Evolutionary conservation across 345 rosid genomes (phyloP).

Genomic region (Lumnitzera littorea): DNA sequence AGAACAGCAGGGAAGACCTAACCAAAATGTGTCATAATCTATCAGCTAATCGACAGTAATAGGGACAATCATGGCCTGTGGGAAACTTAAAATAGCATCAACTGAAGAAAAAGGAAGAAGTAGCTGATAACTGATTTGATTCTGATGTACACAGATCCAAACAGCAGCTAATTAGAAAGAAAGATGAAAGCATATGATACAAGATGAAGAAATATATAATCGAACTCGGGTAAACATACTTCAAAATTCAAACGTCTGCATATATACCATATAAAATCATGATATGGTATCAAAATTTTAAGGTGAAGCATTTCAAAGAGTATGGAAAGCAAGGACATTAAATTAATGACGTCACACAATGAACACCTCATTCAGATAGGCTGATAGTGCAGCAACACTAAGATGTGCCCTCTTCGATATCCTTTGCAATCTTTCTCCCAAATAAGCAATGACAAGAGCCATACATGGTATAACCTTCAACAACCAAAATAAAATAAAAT

Average conservation of each 20-base stretch:
- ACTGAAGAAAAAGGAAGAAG: neutral
- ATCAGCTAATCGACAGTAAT: neutral
- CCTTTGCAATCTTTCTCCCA: constrained; percentile 67
- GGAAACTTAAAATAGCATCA: neutral
- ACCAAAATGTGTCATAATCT: neutral
- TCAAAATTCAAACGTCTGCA: no score
- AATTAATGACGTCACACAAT: no score
- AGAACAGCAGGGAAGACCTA: constrained; percentile 87
- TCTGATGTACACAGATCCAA: neutral
- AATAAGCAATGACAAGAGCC: constrained; percentile 58
- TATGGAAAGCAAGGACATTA: no score
- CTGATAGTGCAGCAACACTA: constrained; percentile 63
- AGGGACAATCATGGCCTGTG: neutral
- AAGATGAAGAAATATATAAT: no score
- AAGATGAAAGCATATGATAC: no score
- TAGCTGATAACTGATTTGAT: neutral
- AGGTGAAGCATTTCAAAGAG: no score
- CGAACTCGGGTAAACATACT: no score
- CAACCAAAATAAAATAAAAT: neutral
- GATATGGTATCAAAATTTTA: neutral
- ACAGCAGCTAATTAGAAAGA: neutral
- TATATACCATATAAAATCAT: neutral
- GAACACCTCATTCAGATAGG: constrained; percentile 79
- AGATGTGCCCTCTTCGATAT: constrained; percentile 71
- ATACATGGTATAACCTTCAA: constrained; percentile 65